These are phyloP conservation scores for Kurtzmaniella quercitrusa DNA, from an alignment of 1,139 yeast genomes.

Conservation along the genomic window DNA sequence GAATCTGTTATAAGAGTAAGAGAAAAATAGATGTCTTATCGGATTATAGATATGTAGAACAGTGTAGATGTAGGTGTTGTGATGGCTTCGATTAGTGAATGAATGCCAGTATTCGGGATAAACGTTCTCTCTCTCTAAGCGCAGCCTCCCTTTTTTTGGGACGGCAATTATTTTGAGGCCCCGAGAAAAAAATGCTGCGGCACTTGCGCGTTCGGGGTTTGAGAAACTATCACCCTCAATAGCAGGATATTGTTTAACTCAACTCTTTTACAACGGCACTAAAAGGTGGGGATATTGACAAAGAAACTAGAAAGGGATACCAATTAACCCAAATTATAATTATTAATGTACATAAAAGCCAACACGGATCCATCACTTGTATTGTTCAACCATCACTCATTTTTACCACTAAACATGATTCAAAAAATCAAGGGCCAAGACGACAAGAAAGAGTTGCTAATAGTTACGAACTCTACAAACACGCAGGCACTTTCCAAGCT, in stretches of 20 bases:
- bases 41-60: no score
- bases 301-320: not conserved
- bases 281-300: not conserved
- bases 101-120: no score
- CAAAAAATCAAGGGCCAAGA: not conserved
- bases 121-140: no score
- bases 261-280: not conserved
- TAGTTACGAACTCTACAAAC: conserved; percentile 3
- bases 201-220: not conserved
- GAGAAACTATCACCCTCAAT: not conserved
- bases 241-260: not conserved
- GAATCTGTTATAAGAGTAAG: no score
- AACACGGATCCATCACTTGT: not conserved
- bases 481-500: not conserved
- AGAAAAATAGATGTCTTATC: no score
- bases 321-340: no score
- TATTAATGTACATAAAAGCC: not conserved
- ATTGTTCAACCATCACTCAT: not conserved
- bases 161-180: no score
- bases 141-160: no score
- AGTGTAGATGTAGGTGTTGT: no score
- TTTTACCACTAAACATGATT: not conserved
- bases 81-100: no score
- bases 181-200: not conserved
- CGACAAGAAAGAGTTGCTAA: not conserved